phyloP scores from a whole-genome alignment of 768 basidiomycete species.

The Leccinum sublutescens region DNA sequence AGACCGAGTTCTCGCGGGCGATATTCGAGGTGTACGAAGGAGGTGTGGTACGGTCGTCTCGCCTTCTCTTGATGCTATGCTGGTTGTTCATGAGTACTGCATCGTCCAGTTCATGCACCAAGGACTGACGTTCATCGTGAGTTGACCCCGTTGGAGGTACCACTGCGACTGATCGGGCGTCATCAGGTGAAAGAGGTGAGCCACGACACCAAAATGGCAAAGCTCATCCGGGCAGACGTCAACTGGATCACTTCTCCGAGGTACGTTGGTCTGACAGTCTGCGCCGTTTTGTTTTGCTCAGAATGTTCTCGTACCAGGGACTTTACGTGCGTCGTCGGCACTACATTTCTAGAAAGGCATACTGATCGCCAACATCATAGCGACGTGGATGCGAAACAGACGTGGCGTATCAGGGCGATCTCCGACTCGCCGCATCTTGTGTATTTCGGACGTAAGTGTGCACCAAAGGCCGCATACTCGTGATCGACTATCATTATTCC shows the following conservation, averaged over 20 bases:
- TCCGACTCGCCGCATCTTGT: slow-evolving; percentile 51
- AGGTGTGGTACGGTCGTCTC: slow-evolving; percentile 56
- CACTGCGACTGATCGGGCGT: slow-evolving; percentile 2
- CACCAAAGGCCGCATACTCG: not conserved
- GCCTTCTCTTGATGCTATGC: not conserved
- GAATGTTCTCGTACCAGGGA: slow-evolving; percentile 44
- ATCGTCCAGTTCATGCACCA: slow-evolving; percentile 77
- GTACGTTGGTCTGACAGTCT: slow-evolving; percentile 30
- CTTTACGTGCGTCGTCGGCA: slow-evolving; percentile 55
- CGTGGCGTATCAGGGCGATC: slow-evolving; percentile 69
- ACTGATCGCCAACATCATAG: slow-evolving; percentile 36
- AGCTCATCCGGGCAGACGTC: slow-evolving; percentile 69
- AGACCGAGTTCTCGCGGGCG: slow-evolving; percentile 79
- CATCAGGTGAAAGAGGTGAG: slow-evolving; percentile 71
- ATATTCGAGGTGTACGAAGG: slow-evolving; percentile 91
- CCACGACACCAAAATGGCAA: slow-evolving; percentile 74
- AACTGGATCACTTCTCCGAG: slow-evolving; percentile 80
- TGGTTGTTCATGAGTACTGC: slow-evolving; percentile 1
- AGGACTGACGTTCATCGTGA: slow-evolving; percentile 75
- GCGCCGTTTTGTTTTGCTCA: not conserved
- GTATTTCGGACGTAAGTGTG: slow-evolving; percentile 68
- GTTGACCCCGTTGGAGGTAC: slow-evolving; percentile 14
- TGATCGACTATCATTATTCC: not conserved
- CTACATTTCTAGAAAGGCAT: not conserved
- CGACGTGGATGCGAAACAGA: slow-evolving; percentile 74